These are phyloP conservation scores for Gossypium davidsonii DNA, from an alignment of 441 rosid species.

Conservation along the genomic window DNA sequence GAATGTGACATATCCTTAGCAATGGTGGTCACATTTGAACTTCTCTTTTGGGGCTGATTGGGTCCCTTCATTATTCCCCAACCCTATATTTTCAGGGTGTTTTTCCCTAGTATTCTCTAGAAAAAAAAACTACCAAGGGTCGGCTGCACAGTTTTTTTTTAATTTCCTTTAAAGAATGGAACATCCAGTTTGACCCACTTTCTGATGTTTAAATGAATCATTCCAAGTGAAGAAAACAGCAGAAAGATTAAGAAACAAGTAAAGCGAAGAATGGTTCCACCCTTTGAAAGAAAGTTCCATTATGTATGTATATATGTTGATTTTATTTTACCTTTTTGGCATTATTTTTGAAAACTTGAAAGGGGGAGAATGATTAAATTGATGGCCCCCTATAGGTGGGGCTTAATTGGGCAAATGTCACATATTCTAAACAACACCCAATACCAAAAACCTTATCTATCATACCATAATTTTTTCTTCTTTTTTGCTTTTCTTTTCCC, in stretches of 20 bases:
- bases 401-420: slow-evolving; percentile 29
- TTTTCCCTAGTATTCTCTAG: too few species aligned
- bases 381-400: slow-evolving; percentile 30
- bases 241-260: not conserved
- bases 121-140: not conserved
- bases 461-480: not conserved
- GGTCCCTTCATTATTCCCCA: not conserved
- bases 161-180: not conserved
- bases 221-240: not conserved
- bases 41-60: not conserved
- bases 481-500: not conserved
- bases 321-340: slow-evolving; percentile 26
- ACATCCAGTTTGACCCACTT: slow-evolving; percentile 3
- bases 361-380: slow-evolving; percentile 28
- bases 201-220: not conserved
- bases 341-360: slow-evolving; percentile 27
- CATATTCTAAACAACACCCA: slow-evolving; percentile 18
- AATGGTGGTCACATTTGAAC: not conserved
- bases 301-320: not conserved
- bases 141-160: not conserved
- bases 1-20: slow-evolving; percentile 21
- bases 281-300: not conserved
- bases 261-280: not conserved
- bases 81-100: not conserved
- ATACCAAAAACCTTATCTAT: slow-evolving; percentile 29